Percentiles rank a stretch among this genome's conserved stretches.
phyloP scores from a whole-genome alignment of 108 stramenopile genomes.

The Skeletonema costatum region DNA sequence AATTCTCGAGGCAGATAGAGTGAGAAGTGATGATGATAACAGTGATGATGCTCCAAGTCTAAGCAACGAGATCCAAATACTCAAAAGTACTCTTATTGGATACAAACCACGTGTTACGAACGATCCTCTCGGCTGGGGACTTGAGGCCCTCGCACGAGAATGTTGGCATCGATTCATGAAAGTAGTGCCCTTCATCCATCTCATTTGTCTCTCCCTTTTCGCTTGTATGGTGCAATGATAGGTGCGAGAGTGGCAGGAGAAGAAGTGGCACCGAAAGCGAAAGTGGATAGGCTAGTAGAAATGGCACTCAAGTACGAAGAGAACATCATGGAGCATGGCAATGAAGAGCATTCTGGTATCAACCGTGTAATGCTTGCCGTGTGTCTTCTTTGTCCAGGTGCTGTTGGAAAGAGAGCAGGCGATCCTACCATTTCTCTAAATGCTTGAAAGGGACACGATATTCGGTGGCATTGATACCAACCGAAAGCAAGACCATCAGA shows the following conservation, averaged over 20 bases:
- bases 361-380: conserved; percentile 29
- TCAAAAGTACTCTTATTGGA: conserved; percentile 1
- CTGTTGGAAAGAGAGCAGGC: not conserved
- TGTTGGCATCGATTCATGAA: not conserved
- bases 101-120: conserved; percentile 22
- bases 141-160: conserved; percentile 15
- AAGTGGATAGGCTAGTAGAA: conserved; percentile 1
- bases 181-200: conserved; percentile 9
- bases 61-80: conserved; percentile 7
- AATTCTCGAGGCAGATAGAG: conserved; percentile 2
- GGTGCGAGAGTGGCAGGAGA: conserved; percentile 10
- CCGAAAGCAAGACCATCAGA: no score
- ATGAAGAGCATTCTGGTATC: conserved; percentile 15
- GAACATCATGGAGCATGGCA: not conserved
- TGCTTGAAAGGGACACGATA: no score
- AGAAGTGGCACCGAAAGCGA: not conserved
- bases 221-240: conserved; percentile 33
- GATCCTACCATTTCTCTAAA: not conserved
- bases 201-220: conserved; percentile 18
- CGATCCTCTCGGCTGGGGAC: conserved; percentile 33
- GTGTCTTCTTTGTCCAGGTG: conserved; percentile 11
- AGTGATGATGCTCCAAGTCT: not conserved
- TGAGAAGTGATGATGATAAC: not conserved
- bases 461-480: no score
- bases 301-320: not conserved